Evolutionary conservation across 306 rosid species (phyloP).

Genomic region (Albizia julibrissin): DNA sequence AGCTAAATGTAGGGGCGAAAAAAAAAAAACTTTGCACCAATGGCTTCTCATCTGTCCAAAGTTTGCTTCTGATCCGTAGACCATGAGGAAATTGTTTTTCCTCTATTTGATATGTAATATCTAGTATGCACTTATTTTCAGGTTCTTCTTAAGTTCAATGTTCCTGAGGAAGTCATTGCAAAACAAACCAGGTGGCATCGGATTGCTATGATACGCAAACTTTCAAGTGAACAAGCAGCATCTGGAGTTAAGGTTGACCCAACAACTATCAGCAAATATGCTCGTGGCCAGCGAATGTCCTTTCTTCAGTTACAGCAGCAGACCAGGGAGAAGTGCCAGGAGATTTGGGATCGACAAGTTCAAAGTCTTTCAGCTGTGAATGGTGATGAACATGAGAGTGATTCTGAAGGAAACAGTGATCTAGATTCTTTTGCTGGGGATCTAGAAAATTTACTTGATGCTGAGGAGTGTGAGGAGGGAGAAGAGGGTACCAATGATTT

Average conservation of each 20-base stretch:
- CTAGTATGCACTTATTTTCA: slow-evolving; percentile 37
- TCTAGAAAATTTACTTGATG: slow-evolving; percentile 95
- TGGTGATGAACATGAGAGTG: slow-evolving; percentile 89
- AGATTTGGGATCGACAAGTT: slow-evolving; percentile 93
- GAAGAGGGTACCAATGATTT: slow-evolving; percentile 66
- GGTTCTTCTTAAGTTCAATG: slow-evolving; percentile 95
- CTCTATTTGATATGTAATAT: slow-evolving; percentile 20
- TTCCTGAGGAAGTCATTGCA: slow-evolving; percentile 85
- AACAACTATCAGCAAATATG: slow-evolving; percentile 91
- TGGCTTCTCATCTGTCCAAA: slow-evolving; percentile 23
- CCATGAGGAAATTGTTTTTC: slow-evolving; percentile 11
- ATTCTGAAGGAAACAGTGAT: slow-evolving; percentile 94
- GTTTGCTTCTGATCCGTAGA: slow-evolving; percentile 5
- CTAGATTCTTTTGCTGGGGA: slow-evolving; percentile 98
- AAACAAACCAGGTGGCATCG: slow-evolving; percentile 99
- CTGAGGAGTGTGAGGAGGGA: slow-evolving; percentile 92
- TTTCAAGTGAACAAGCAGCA: slow-evolving; percentile 97
- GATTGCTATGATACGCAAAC: slow-evolving; percentile 98
- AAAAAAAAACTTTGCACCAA: not conserved
- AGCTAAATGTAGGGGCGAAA: not conserved
- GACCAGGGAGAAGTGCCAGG: slow-evolving; percentile 97
- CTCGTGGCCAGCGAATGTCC: slow-evolving; percentile 99
- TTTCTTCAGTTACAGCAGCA: slow-evolving; percentile 98
- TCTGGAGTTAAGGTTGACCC: slow-evolving; percentile 96
- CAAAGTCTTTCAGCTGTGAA: slow-evolving; percentile 78